phyloP scores from a whole-genome alignment of 2,329 filamentous ascomycete species.

The Clonostachys byssicola region DNA sequence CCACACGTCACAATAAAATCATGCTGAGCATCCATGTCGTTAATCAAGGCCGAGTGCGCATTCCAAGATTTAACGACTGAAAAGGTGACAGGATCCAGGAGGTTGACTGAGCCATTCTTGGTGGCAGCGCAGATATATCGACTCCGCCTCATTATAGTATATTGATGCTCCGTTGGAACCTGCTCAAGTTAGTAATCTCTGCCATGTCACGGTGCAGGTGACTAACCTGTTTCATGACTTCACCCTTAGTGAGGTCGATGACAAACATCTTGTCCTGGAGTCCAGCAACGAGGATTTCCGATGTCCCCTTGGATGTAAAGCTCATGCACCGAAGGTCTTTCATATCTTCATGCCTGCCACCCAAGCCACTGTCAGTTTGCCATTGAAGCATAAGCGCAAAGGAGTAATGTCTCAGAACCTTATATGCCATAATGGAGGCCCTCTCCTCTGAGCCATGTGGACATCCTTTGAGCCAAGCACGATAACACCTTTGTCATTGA shows the following conservation, averaged over 20 bases:
- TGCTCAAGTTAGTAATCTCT: conserved; percentile 17
- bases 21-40: conserved; percentile 95
- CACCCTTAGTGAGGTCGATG: conserved; percentile 65
- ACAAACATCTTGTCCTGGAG: conserved; percentile 83
- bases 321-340: conserved; percentile 90
- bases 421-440: conserved; percentile 85
- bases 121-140: conserved; percentile 92
- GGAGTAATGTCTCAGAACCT: conserved; percentile 40
- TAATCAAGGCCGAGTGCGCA: conserved; percentile 83
- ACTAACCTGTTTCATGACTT: conserved; percentile 60
- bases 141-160: conserved; percentile 87
- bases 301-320: conserved; percentile 81
- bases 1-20: conserved; percentile 96
- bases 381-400: neutral
- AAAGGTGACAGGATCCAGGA: conserved; percentile 77
- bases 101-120: conserved; percentile 74
- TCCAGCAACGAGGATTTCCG: conserved; percentile 82
- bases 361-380: neutral
- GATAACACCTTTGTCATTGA: conserved; percentile 87
- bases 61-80: conserved; percentile 82
- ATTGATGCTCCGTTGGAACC: conserved; percentile 70
- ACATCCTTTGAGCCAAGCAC: conserved; percentile 79
- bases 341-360: conserved; percentile 66
- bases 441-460: conserved; percentile 82
- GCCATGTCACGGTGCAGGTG: neutral